phyloP scores from a whole-genome alignment of 2,329 filamentous ascomycete genomes.

The Diplodia sapinea region DNA sequence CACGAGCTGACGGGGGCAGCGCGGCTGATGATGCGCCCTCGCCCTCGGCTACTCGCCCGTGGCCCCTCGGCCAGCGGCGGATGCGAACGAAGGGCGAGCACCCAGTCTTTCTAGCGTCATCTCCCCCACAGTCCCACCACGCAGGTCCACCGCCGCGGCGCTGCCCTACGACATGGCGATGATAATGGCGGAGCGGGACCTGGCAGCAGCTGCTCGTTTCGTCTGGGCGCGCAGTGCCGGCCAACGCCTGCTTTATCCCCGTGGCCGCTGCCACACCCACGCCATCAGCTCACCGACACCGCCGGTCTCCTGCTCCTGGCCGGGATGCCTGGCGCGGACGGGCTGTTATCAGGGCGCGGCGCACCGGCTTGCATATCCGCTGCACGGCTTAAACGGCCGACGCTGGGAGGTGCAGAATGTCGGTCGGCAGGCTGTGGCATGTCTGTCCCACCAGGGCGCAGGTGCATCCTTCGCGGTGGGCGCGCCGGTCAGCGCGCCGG shows the following conservation, averaged over 20 bases:
- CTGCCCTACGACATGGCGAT: slow-evolving; percentile 14
- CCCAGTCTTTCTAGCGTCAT: slow-evolving; percentile 20
- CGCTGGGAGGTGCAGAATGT: slow-evolving; percentile 24
- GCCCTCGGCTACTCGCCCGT: neutral
- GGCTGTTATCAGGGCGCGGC: slow-evolving; percentile 27
- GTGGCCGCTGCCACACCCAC: neutral
- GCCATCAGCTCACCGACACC: slow-evolving; percentile 20
- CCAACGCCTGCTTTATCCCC: no score
- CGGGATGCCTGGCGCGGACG: neutral
- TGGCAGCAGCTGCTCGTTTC: neutral
- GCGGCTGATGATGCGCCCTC: slow-evolving; percentile 2
- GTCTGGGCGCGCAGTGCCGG: no score
- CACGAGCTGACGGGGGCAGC: slow-evolving; percentile 22
- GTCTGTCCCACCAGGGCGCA: slow-evolving; percentile 13
- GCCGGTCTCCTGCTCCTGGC: neutral
- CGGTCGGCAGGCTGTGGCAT: slow-evolving; percentile 7
- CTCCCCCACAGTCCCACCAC: slow-evolving; percentile 22
- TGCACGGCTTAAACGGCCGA: slow-evolving; percentile 23
- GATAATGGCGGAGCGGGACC: neutral
- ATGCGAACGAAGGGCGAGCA: slow-evolving; percentile 9
- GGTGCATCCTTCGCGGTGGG: slow-evolving; percentile 2
- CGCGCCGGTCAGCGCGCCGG: slow-evolving; percentile 9
- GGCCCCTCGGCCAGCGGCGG: slow-evolving; percentile 10
- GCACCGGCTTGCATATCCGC: slow-evolving; percentile 22
- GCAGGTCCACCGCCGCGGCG: slow-evolving; percentile 2